Conservation (phyloP, 441 rosid genomes). For the Adansonia madagascariensis region DNA sequence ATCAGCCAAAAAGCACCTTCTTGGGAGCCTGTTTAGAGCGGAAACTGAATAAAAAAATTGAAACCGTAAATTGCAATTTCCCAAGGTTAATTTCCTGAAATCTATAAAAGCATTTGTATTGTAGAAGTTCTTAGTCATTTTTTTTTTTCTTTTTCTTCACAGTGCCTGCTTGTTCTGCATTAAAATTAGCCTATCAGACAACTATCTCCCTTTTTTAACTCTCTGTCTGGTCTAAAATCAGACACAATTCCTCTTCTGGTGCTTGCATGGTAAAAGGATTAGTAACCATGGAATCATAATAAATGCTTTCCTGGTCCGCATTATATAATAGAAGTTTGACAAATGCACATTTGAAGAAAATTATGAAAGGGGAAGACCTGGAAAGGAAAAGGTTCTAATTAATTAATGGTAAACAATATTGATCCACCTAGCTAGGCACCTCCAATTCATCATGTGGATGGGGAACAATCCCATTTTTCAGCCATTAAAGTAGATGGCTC, state of each 20-base stretch:
- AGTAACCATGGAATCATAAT: neutral
- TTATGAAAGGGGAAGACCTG: constrained; percentile 13
- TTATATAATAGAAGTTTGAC: neutral
- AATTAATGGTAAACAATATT: constrained; percentile 11
- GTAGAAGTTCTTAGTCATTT: neutral
- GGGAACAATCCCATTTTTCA: constrained; percentile 4
- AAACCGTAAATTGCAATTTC: neutral
- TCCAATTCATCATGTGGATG: constrained; percentile 11
- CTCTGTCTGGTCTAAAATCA: constrained; percentile 12
- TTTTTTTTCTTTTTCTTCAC: neutral
- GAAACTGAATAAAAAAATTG: constrained; percentile 19
- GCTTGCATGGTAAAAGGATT: no score
- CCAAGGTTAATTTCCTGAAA: constrained; percentile 10
- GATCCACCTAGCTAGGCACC: neutral
- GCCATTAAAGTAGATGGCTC: constrained; percentile 21
- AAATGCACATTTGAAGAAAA: neutral
- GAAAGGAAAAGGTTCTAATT: neutral
- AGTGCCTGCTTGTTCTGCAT: constrained; percentile 8
- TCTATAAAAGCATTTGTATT: constrained; percentile 13
- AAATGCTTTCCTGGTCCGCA: neutral
- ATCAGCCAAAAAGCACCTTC: constrained; percentile 63
- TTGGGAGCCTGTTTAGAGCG: constrained; percentile 68
- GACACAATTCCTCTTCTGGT: neutral
- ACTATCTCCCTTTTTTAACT: constrained; percentile 10
- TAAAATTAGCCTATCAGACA: neutral